Base-by-base conservation (phyloP, 2,329 filamentous ascomycete genomes). In the Fusarium siculi region DNA sequence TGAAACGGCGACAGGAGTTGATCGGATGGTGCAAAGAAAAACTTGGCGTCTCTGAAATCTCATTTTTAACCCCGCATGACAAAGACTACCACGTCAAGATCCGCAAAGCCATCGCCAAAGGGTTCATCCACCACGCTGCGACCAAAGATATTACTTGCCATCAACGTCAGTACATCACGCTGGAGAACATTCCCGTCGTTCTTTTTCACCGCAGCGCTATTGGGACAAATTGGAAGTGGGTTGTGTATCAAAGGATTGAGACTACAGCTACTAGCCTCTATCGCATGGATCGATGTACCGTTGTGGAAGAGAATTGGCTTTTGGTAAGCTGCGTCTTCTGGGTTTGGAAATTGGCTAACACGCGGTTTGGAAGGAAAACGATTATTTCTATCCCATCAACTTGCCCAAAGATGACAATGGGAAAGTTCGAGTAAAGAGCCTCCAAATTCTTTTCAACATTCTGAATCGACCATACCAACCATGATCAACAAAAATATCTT, bases 351-450 rank as follows among this genome's bases (percentile, higher is more conserved):
- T 43, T n/a, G n/a, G 40, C 23, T 43, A 43, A 43, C n/a, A 43
- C 23, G 15, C n/a, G 4, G 23, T 43, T 18, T 23, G n/a, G 40
- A 23, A 43, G 43, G 23, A 46, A 46, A 46, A 21, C 18, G 23
- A 46, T 19, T 21, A 21, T 28, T 46, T 44, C 42, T 14, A 28
- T 25, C 43, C 43, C 6, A 1, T 28, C 23, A 19, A 19, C 19
- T 8, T 28, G 18, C 19, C 18, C 15, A 46, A 7, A 28, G 43
- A 25, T 12, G 1, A 14, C 11, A 0, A 19, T 28, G 23, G 23
- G 43, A 9, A 9, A 1, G 32, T 32, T 32, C 32, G 32, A 32
- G 32, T 32, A 32, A 0, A 14, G 32, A 32, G 1, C 1, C 2
- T 32, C 32, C 32, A 1, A 32, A 14, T 32, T 32, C 32, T 32